These are phyloP conservation scores for Musa troglodytarum DNA, from an alignment of 176 grass and related monocot genomes.

Conservation along the genomic window DNA sequence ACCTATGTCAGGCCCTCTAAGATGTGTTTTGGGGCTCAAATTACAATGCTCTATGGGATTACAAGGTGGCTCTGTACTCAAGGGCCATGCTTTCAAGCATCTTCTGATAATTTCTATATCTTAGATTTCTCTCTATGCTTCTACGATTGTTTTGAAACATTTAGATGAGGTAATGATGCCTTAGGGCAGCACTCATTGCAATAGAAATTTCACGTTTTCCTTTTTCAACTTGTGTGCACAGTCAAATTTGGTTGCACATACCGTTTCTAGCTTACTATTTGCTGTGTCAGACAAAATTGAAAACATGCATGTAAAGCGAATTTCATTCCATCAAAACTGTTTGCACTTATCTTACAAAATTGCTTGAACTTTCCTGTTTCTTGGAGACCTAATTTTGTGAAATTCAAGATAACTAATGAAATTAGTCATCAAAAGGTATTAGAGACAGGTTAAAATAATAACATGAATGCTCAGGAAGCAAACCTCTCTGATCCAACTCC, in stretches of 20 bases:
- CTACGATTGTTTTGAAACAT: neutral
- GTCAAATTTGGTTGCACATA: no score
- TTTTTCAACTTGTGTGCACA: no score
- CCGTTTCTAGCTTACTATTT: no score
- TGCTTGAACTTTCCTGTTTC: neutral
- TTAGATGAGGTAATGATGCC: neutral
- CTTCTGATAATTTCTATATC: neutral
- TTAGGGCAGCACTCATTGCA: neutral
- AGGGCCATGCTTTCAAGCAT: no score
- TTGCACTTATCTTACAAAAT: no score
- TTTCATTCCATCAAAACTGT: no score
- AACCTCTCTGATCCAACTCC: conserved; percentile 64
- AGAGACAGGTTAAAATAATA: neutral
- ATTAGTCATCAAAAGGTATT: neutral
- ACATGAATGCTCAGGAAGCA: neutral
- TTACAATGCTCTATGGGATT: no score
- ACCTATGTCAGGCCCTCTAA: neutral
- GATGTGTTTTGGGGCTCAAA: no score
- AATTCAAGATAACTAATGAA: neutral
- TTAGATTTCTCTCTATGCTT: neutral
- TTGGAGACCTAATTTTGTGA: neutral
- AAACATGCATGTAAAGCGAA: no score
- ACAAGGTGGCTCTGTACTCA: no score
- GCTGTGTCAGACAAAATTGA: neutral
- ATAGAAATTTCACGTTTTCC: neutral